Base-by-base conservation (phyloP, 2,329 filamentous ascomycete species). In the Monosporascus sp. region DNA sequence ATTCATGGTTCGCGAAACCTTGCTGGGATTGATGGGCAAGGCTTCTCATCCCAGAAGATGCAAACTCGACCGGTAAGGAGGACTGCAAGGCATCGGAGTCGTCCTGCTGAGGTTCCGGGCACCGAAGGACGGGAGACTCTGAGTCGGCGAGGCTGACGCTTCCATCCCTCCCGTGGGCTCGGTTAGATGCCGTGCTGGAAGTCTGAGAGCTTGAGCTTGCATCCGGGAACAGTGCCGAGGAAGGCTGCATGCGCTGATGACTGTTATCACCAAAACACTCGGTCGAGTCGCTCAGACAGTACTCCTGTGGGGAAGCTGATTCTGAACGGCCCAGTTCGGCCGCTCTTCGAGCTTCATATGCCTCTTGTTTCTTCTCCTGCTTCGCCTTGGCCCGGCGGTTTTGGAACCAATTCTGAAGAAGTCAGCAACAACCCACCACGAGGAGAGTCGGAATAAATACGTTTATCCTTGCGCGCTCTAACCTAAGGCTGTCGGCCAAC, bases 301-400 rank as follows among this genome's bases (percentile, higher is more conserved):
- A 57, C 27, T 62, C 63, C 44, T 60, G 60, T 16, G 67, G 63
- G 5, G 69, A 66, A 16, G 64, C 65, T 26, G 69, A 62, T 41
- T 73, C 73, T 9, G 71, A 69, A 27, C 61, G 57, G 5, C 67
- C 63, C 50, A 69, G 68, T 55, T 75, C 73, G 45, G 68, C 68
- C 16, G 68, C 68, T 52, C 74, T 72, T 22, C 70, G 71, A 22
- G 75, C 75, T 58, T 80, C 76, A 56, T 77, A 75, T 52, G 76
- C 76, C 53, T 76, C 73, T 45, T 77, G 72, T 58, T 83, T 84
- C 63, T 76, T 80, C 66, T 85, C 81, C 64, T 85, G 83, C 77
- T 85, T 85, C 58, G 82, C 81, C 68, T 84, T 81, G 51, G 84
- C 83, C 50, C 84, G 77, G 55, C 84, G 75, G 64, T 87, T 87